Conservation (phyloP, 176 grass and related monocot species). For the Oryza glaberrima region DNA sequence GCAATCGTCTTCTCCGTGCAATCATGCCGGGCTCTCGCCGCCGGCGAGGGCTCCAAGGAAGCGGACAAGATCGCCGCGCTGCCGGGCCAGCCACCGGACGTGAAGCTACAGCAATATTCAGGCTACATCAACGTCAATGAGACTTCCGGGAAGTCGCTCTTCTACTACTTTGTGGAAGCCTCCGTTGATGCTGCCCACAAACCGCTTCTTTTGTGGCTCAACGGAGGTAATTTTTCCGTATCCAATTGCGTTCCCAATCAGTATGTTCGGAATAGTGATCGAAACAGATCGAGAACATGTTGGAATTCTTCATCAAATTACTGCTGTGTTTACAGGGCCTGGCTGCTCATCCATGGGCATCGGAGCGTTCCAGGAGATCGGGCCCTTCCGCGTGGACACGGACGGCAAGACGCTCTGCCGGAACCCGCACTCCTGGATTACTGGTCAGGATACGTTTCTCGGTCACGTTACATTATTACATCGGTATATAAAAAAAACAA, state of each 20-base stretch:
- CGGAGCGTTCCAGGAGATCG: slow-evolving; percentile 62
- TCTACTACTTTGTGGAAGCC: slow-evolving; percentile 82
- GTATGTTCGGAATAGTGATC: too few species aligned
- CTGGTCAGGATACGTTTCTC: slow-evolving; percentile 25
- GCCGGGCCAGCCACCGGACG: slow-evolving; percentile 52
- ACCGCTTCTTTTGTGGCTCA: slow-evolving; percentile 73
- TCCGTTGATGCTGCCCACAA: slow-evolving; percentile 27
- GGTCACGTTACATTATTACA: too few species aligned
- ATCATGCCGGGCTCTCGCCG: slow-evolving; percentile 1
- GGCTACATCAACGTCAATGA: slow-evolving; percentile 57
- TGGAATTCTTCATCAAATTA: not conserved
- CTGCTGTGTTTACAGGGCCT: slow-evolving; percentile 45
- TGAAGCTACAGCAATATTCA: slow-evolving; percentile 48
- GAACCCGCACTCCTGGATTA: slow-evolving; percentile 55
- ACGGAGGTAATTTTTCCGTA: slow-evolving; percentile 50
- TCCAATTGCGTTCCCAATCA: not conserved
- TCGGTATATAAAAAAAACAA: too few species aligned
- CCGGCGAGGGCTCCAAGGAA: slow-evolving; percentile 39
- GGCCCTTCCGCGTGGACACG: slow-evolving; percentile 61
- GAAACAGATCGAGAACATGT: too few species aligned
- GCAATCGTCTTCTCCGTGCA: slow-evolving; percentile 37
- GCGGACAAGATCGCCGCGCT: slow-evolving; percentile 55
- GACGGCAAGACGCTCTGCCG: slow-evolving; percentile 62
- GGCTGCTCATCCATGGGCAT: slow-evolving; percentile 67
- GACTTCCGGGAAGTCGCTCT: slow-evolving; percentile 47